Evolutionary conservation across 495 filamentous ascomycete species (phyloP).

Genomic region (Pseudoneurospora amorphoporcata): DNA sequence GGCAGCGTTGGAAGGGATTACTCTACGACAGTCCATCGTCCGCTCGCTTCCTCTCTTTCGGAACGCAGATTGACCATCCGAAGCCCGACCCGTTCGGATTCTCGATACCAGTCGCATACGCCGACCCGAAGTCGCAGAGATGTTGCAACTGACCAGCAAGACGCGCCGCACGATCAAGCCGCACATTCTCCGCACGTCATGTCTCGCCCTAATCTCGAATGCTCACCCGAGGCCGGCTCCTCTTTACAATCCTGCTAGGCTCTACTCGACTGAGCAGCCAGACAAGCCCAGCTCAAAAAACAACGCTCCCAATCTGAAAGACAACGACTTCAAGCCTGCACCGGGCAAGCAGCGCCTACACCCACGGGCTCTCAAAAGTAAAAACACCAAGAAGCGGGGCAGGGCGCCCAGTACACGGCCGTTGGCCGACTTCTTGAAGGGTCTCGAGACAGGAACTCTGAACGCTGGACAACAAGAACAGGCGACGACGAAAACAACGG

Average conservation of each 20-base stretch:
- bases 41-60: not conserved
- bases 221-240: not conserved
- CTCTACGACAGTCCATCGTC: not conserved
- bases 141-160: conserved; percentile 11
- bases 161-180: conserved; percentile 1
- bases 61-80: not conserved
- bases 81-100: not conserved
- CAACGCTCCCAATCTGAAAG: not conserved
- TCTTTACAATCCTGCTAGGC: conserved; percentile 2
- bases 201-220: conserved; percentile 7
- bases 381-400: not conserved
- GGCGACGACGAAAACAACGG: not conserved
- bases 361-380: not conserved
- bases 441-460: not conserved
- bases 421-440: not conserved
- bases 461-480: not conserved
- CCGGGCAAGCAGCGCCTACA: not conserved
- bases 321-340: not conserved
- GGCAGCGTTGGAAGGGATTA: not conserved
- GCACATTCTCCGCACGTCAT: conserved; percentile 15
- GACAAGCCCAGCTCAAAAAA: not conserved
- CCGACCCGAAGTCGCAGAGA: conserved; percentile 1
- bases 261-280: not conserved
- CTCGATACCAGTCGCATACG: not conserved
- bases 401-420: not conserved